Evolutionary conservation across 768 basidiomycete species (phyloP).

Genomic region (Gymnopilus dilepis): DNA sequence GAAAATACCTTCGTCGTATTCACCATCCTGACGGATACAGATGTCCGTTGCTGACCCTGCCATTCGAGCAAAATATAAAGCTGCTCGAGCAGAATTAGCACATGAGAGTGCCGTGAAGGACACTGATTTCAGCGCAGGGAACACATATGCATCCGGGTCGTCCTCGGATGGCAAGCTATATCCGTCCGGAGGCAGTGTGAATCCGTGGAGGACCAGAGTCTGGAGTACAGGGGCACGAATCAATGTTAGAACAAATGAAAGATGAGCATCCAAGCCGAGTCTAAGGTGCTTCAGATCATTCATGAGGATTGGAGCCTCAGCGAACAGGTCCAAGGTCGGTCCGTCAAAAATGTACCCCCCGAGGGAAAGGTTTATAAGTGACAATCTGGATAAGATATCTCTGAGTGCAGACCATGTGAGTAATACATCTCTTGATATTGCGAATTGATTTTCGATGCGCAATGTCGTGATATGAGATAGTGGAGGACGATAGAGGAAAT

Average conservation of each 20-base stretch:
- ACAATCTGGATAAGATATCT: not conserved
- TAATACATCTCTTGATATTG: not conserved
- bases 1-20: not conserved
- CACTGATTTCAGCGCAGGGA: not conserved
- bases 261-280: not conserved
- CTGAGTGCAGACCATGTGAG: not conserved
- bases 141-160: not conserved
- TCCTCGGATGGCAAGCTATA: not conserved
- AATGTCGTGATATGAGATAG: not conserved
- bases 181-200: not conserved
- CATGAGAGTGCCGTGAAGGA: not conserved
- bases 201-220: not conserved
- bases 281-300: not conserved
- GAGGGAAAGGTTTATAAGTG: not conserved
- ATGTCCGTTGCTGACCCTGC: not conserved
- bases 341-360: not conserved
- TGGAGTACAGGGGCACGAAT: conserved; percentile 3
- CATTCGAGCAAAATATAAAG: not conserved
- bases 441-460: not conserved
- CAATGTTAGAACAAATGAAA: not conserved
- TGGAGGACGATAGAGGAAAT: not conserved
- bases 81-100: not conserved
- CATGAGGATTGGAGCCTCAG: not conserved
- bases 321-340: no score
- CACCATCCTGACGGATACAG: not conserved